Evolutionary conservation across 495 filamentous ascomycete species (phyloP), one percentile per base, ranked within the genome.

Genomic region (Halenospora varia): DNA sequence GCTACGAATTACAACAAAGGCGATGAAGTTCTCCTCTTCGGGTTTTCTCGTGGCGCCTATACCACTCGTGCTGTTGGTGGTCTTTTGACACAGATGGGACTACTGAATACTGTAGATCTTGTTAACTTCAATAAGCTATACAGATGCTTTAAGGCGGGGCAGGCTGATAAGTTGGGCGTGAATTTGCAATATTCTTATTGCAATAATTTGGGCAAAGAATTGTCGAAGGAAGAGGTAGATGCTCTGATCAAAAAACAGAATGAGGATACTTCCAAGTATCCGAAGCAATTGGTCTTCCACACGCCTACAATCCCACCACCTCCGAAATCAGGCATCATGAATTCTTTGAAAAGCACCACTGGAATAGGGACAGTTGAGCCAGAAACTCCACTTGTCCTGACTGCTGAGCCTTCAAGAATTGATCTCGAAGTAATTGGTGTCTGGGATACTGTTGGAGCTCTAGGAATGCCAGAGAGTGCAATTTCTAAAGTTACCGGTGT

Each of bases 11-110:
- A 83, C 61, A 13, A 19, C 4, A 75, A 79, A 24, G 82, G 81
- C 10, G 87, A 89, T 64, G 84, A 89, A 60, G 86, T 89, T 46
- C 76, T 88, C 54, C 73, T 90, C 22, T 60, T 88, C 35, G 87
- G 87, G n/a, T 90, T 89, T 69, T 88, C 85, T 23, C 77, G 87
- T 2, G 86, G 87, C 9, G 86, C 86, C 10, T 90, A 84, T 61
- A 88, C 86, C 0, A 84, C 83, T 1, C 75, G 87, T 48, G 81
- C 77, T 23, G 78, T 88, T 20, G 80, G 79, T 35, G 82, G 83
- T 3, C 71, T 88, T 66, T 79, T 89, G 42, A 75, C 72, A 1
- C 70, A 78, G 18, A 68, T 88, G 1, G 86, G 86, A 0, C 67
- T 89, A 2, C 72, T 88, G 22, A 86, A 79, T 2, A 75, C 79